phyloP scores from a whole-genome alignment of 352 stramenopile genomes.

The Phytophthora tentaculata region DNA sequence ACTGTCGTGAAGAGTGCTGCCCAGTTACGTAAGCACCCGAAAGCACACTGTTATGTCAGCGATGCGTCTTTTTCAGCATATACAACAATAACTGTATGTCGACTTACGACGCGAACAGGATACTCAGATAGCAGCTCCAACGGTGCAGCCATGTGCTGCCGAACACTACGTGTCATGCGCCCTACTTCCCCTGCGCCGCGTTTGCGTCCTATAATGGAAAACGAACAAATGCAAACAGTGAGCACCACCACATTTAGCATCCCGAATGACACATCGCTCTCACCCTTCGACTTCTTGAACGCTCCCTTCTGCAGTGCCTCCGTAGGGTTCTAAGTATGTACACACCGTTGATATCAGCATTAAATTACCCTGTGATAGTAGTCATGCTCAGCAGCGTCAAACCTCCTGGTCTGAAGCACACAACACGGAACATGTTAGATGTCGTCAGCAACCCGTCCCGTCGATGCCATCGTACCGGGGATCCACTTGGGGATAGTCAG shows the following conservation, averaged over 20 bases:
- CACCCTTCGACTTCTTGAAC: conserved; percentile 83
- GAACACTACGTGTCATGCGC: conserved; percentile 81
- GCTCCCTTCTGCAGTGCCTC: conserved; percentile 65
- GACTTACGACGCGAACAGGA: conserved; percentile 52
- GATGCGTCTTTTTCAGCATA: background rate
- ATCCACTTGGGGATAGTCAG: conserved; percentile 79
- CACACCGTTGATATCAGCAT: background rate
- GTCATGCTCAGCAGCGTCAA: background rate
- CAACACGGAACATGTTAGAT: conserved; percentile 21
- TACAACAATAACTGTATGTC: background rate
- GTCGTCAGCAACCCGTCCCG: background rate
- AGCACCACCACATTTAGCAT: too few relatives aligned
- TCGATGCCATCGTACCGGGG: conserved; percentile 44
- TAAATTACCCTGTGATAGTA: background rate
- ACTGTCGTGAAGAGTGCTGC: conserved; percentile 40
- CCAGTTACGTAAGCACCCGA: background rate
- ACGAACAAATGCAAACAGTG: conserved; percentile 5
- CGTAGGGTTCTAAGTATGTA: conserved; percentile 53
- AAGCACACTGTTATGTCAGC: conserved; percentile 3
- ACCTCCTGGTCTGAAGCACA: conserved; percentile 59
- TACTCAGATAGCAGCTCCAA: conserved; percentile 76
- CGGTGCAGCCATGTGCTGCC: conserved; percentile 75
- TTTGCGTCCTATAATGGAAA: conserved; percentile 56
- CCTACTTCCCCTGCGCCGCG: conserved; percentile 57
- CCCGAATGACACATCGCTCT: too few relatives aligned